These are phyloP conservation scores for Puccinia sorghi DNA, from an alignment of 1,284 basidiomycete species.

Conservation along the genomic window DNA sequence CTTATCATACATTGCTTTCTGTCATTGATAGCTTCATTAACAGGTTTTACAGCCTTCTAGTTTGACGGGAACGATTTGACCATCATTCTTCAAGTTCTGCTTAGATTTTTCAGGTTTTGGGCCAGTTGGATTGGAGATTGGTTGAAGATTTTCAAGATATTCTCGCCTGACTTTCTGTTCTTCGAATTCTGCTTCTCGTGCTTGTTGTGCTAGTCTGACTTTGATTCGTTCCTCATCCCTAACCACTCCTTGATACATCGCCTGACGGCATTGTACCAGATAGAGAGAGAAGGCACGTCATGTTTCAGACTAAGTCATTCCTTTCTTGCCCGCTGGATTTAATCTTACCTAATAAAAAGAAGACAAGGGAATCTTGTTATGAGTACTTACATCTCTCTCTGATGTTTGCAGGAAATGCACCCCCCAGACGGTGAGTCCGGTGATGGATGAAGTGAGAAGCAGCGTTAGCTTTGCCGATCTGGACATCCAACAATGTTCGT, in stretches of 20 bases:
- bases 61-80: conserved; percentile 11
- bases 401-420: conserved; percentile 85
- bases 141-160: conserved; percentile 40
- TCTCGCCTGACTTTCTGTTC: conserved; percentile 44
- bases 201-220: conserved; percentile 67
- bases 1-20: too few relatives aligned
- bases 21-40: not conserved
- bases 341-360: not conserved
- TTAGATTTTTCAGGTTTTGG: conserved; percentile 22
- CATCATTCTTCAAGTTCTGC: not conserved
- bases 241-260: conserved; percentile 85
- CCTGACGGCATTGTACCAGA: conserved; percentile 61
- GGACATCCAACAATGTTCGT: conserved; percentile 11
- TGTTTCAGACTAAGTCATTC: not conserved
- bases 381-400: conserved; percentile 72
- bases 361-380: not conserved
- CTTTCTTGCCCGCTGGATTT: not conserved
- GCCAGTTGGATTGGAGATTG: conserved; percentile 25
- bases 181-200: conserved; percentile 66
- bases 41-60: conserved; percentile 48
- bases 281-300: not conserved
- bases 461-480: conserved; percentile 43
- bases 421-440: conserved; percentile 70
- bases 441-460: conserved; percentile 32
- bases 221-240: conserved; percentile 77